phyloP scores from a whole-genome alignment of 2,329 filamentous ascomycete species.

The Fonsecaea nubica region DNA sequence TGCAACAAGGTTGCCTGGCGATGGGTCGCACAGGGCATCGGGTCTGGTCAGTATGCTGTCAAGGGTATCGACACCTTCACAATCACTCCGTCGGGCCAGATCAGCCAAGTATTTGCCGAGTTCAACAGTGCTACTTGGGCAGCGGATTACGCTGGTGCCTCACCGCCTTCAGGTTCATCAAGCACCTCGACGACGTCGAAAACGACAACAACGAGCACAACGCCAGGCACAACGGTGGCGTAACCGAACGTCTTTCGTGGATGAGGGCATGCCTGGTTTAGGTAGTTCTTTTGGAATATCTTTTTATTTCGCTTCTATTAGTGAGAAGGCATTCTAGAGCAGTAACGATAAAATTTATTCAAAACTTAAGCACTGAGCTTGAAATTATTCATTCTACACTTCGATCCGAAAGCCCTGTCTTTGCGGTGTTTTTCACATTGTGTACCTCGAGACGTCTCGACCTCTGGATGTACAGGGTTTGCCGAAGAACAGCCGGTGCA shows the following conservation, averaged over 20 bases:
- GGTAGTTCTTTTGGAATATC: neutral
- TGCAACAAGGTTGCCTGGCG: conserved; percentile 39
- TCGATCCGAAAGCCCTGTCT: conserved; percentile 33
- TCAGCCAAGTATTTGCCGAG: conserved; percentile 29
- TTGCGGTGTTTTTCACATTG: no score
- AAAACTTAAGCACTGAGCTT: neutral
- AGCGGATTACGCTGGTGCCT: conserved; percentile 10
- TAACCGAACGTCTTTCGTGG: neutral
- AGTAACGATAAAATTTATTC: neutral
- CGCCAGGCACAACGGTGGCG: neutral
- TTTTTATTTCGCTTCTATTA: neutral
- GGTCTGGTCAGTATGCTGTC: conserved; percentile 28
- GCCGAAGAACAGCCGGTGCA: conserved; percentile 28
- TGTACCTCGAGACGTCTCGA: no score
- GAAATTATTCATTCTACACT: neutral
- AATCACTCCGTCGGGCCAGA: conserved; percentile 25
- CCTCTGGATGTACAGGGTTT: conserved; percentile 22
- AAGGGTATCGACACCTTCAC: conserved; percentile 30
- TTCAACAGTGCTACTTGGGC: conserved; percentile 31
- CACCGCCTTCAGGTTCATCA: neutral
- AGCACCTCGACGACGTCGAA: neutral
- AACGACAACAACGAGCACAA: neutral
- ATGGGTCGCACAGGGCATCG: conserved; percentile 32
- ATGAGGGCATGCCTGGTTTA: neutral
- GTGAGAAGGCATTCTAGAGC: neutral